Evolutionary conservation across 768 basidiomycete genomes (phyloP), one percentile per base, ranked within the genome.

Genomic region (Leccinum ochraceum): DNA sequence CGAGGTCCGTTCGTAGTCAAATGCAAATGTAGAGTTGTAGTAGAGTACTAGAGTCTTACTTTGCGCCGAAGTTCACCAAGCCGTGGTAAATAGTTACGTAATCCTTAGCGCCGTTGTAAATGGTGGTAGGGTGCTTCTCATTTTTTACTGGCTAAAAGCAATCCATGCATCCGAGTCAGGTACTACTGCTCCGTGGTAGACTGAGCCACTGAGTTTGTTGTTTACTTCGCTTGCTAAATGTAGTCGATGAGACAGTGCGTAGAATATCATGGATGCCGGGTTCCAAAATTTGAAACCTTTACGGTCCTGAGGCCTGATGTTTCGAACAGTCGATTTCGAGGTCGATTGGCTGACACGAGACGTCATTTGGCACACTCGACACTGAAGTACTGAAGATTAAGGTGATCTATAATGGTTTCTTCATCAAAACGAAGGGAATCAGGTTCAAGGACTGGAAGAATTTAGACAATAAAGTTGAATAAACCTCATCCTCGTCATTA

Each of bases 331-430:
- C 78, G 4, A 79, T 77, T 77, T 78, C 51, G 79, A 82, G 61
- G 55, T 64, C 6, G 67, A 81, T 51, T 78, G 75, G 53, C 69
- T 30, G 26, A 28, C 26, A 77, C 63, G 63, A 73, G n/a, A 71
- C 77, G 0, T 83, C 81, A 69, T 84, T 81, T 63, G 81, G 82
- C 1, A 61, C 71, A 1, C 79, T n/a, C 64, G 6, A 69, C 60
- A 30, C 66, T 83, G 42, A 26, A 26, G 26, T 4, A n/a, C 4
- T 26, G 24, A 75, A 74, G 17, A 63, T 4, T 74, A 68, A 60
- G 80, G 81, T 56, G 83, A 85, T 66, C 78, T 81, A 0, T 57
- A 69, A 17, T 73, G 66, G 22, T 58, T 39, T 84, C 13, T 84
- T 84, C 64, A 67, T 83, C 4, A 79, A 83, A n/a, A 57, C 67